Base-by-base conservation (phyloP, 495 filamentous ascomycete genomes). In the Glonium stellatum region DNA sequence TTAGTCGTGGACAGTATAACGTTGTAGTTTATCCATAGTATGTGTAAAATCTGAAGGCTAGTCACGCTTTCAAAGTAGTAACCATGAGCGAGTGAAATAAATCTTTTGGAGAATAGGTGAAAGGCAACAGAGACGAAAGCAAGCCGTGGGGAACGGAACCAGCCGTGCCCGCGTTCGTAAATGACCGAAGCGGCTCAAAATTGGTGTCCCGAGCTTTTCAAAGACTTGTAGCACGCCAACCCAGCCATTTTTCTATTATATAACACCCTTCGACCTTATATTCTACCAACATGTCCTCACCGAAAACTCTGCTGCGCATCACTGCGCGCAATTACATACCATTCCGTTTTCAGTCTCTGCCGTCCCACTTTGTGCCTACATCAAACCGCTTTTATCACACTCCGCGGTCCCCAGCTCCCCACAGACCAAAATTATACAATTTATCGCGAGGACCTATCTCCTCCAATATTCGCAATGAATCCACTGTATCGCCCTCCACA, bases 331-430 rank as follows among this genome's bases (percentile, higher is more conserved):
- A 42, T 9, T 46, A 50, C 4, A 36, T 54, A 36, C 44, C 59
- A 8, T 58, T 41, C 48, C 18, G 21, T 21, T 18, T 25, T 21
- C 57, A 41, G n/a, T 22, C 62, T 21, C 36, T 58, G 4, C 47
- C 54, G 6, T 39, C 65, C 27, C 10, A 25, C 23, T 27, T 15
- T 59, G 61, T 59, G 57, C 58, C 58, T 46, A 31, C 50, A 34
- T 34, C 60, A 22, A 54, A 37, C 19, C 42, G 60, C 25, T 31
- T 57, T 15, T 48, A 52, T 48, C 58, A 61, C 44, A 34, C 57
- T 55, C 55, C 65, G 59, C 65, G 53, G 62, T 46, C 65, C 41
- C 36, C 61, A n/a, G 19, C 22, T 11, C 23, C 23, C 11, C 48
- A 21, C n/a, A 58, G 57, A 15, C 57, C 50, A 15, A 37, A 54